These are phyloP conservation scores for Pseudogymnoascus sp. DNA, from an alignment of 2,329 filamentous ascomycete species.

Conservation along the genomic window DNA sequence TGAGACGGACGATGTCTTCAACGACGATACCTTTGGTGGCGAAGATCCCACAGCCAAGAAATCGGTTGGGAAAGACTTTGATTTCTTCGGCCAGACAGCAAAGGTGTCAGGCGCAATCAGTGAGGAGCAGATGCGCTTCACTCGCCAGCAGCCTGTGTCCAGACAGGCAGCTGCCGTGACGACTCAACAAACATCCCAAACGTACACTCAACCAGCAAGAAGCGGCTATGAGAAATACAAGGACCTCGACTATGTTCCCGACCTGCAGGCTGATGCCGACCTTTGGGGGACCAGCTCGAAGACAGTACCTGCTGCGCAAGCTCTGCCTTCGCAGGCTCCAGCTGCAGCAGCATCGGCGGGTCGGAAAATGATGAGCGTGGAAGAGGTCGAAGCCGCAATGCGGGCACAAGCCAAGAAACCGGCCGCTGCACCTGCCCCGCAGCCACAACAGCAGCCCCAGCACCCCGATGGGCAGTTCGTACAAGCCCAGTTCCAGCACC, in stretches of 20 bases:
- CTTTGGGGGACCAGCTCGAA: conserved; percentile 73
- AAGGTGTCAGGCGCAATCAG: conserved; percentile 78
- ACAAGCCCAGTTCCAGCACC: conserved; percentile 23
- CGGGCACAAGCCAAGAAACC: conserved; percentile 55
- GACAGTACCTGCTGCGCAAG: conserved; percentile 32
- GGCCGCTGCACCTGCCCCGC: conserved; percentile 24
- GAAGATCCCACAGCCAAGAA: conserved; percentile 39
- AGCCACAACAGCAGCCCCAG: conserved; percentile 20
- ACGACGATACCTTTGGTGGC: conserved; percentile 85
- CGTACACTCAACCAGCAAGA: conserved; percentile 52
- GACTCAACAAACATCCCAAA: conserved; percentile 31
- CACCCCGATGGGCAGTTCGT: conserved; percentile 19
- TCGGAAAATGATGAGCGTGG: conserved; percentile 86
- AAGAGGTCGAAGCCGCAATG: conserved; percentile 95
- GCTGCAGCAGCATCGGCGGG: conserved; percentile 30
- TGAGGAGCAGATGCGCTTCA: conserved; percentile 82
- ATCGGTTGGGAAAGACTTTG: conserved; percentile 81
- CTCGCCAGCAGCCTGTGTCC: conserved; percentile 58
- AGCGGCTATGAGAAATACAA: conserved; percentile 90
- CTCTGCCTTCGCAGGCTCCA: conserved; percentile 21
- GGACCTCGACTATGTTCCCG: conserved; percentile 69
- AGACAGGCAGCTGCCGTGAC: conserved; percentile 31
- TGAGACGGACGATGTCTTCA: conserved; percentile 88
- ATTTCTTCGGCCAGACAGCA: conserved; percentile 91
- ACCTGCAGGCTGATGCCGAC: conserved; percentile 84